Evolutionary conservation across 495 filamentous ascomycete genomes (phyloP).

Genomic region (Hypoxylon perforatum): DNA sequence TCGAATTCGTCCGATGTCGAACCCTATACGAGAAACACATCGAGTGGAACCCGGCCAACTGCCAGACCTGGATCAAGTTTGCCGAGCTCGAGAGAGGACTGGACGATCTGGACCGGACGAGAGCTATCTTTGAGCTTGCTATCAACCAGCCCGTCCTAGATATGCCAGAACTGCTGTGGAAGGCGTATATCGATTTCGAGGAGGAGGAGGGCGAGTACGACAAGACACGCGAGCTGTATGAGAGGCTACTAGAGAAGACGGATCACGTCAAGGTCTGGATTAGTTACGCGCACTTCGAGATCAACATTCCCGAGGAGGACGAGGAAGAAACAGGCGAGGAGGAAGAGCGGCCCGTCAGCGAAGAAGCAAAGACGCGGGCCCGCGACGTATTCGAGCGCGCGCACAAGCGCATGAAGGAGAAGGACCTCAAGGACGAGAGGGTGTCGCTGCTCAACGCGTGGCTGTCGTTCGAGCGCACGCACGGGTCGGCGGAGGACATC

Average conservation of each 20-base stretch:
- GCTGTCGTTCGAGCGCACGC: conserved; percentile 87
- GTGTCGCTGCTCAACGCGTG: conserved; percentile 90
- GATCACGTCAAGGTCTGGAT: conserved; percentile 99
- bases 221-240: conserved; percentile 82
- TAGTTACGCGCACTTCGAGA: conserved; percentile 95
- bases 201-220: conserved; percentile 93
- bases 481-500: conserved; percentile 80
- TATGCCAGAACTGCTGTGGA: conserved; percentile 98
- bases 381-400: conserved; percentile 87
- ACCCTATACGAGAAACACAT: conserved; percentile 94
- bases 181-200: conserved; percentile 97
- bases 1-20: conserved; percentile 90
- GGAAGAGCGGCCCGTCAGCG: conserved; percentile 78
- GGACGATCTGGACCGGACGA: conserved; percentile 84
- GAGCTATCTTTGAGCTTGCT: conserved; percentile 94
- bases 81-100: conserved; percentile 90
- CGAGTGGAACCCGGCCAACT: conserved; percentile 88
- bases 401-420: conserved; percentile 88
- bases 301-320: conserved; percentile 80
- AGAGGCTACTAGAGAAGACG: conserved; percentile 90
- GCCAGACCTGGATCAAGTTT: conserved; percentile 94
- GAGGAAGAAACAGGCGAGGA: conserved; percentile 57
- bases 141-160: conserved; percentile 86
- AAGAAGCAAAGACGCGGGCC: conserved; percentile 83
- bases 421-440: conserved; percentile 92